Base-by-base conservation (phyloP, 2,329 filamentous ascomycete genomes). In the Diaporthe eres region DNA sequence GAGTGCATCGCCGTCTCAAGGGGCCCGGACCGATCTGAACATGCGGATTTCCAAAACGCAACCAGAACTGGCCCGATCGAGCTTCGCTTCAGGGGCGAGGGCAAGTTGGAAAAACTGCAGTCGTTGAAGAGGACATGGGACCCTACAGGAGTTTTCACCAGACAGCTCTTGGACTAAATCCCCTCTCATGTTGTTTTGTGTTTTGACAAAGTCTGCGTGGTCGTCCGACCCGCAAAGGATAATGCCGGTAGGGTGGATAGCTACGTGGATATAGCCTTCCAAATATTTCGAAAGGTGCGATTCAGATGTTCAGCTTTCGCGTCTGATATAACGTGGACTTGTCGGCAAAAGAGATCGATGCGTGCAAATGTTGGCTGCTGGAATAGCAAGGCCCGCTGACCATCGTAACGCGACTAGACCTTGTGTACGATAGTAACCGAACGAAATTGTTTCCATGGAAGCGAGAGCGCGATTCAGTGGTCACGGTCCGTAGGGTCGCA, bases 141-240 rank as follows among this genome's bases (percentile, higher is more conserved):
- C 10, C 81, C 81, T 51, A 82, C 79, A 67, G 80, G 76, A 28
- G 81, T 79, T 55, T 74, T 57, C 34, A 74, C 72, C 25, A 57
- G 76, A 9, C 72, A 74, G 6, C 57, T 74, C 19, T 25, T 68
- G 34, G 39, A 74, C 49, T 74, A 68, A 51, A 6, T 25, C 22
- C 15, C 42, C 19, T 4, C 31, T 8, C 5, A 19, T 55, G 25
- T 19, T 55, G 25, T 51, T 10, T 4, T 25, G 49, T 8, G 49
- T 6, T 9, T 25, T 19, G 1, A 1, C 5, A 47, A 47, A 3
- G 37, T n/a, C 47, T 15, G 47, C 37, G 22, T 53, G 7, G 13
- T 13, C 22, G 22, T 4, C 22, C 4, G 49, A 53, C 6, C 3
- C 4, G 25, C 10, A 31, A 31, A 31, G 25, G 6, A 9, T 0